Conservation (phyloP, 805 yeast species). For the Candida jianshihensis region DNA sequence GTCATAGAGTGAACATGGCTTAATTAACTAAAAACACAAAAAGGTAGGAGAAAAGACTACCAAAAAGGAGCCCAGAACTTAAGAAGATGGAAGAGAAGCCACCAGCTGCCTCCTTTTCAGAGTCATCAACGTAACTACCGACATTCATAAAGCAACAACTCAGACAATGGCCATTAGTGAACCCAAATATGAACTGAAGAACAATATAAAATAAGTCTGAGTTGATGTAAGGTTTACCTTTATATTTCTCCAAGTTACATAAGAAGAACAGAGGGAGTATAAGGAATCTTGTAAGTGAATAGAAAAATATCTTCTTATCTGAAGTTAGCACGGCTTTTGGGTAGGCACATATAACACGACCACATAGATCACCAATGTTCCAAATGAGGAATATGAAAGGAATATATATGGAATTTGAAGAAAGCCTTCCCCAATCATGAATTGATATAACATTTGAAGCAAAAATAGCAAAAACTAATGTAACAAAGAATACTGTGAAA, state of each 20-base stretch:
- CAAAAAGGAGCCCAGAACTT: constrained; percentile 70
- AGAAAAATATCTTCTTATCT: constrained; percentile 40
- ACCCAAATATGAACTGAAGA: constrained; percentile 73
- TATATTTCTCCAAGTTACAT: constrained; percentile 41
- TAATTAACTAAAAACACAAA: constrained; percentile 33
- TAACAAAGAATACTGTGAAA: constrained; percentile 63
- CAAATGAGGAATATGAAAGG: constrained; percentile 79
- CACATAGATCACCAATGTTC: constrained; percentile 85
- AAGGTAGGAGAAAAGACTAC: constrained; percentile 69
- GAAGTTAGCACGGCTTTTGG: constrained; percentile 33
- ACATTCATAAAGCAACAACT: constrained; percentile 78
- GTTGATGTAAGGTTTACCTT: constrained; percentile 24
- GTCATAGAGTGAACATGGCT: too few species aligned
- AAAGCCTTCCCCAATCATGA: constrained; percentile 24
- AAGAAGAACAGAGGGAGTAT: constrained; percentile 69
- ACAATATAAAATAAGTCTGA: constrained; percentile 64
- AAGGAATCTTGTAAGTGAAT: constrained; percentile 46
- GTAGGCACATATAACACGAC: constrained; percentile 62
- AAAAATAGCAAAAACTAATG: constrained; percentile 84
- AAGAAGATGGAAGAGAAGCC: constrained; percentile 82
- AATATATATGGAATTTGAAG: constrained; percentile 39
- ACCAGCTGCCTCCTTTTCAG: constrained; percentile 86
- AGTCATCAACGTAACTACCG: constrained; percentile 50
- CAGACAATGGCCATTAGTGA: constrained; percentile 81
- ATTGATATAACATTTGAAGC: constrained; percentile 63